Evolutionary conservation across 140 eudicot species (phyloP), one percentile per base, ranked within the genome.

Genomic region (Bidens hawaiensis): DNA sequence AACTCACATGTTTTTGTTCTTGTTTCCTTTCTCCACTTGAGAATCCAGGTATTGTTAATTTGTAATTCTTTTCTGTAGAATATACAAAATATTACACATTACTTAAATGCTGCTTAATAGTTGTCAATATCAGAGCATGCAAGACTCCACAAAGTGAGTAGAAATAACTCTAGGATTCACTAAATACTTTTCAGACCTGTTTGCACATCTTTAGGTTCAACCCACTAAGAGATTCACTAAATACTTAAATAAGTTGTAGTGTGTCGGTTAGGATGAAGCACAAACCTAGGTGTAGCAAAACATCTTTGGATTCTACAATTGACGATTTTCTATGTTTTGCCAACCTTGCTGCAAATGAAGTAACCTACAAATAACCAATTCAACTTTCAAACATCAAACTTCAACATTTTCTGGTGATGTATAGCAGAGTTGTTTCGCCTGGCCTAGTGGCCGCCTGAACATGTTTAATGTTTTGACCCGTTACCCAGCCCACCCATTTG

Each of bases 301-400:
- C 84, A 72, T 91, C 98, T 75, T 91, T 91, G 9, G 98, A 48
- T 58, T 91, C 98, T 61, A 91, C 53, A 64, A 84, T 76, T 25
- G 96, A 80, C 56, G 98, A 91, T 22, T 87, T 87, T 69, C 98
- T 85, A 70, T 91, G 98, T 67, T 87, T 91, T n/a, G 98, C 96
- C 83, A 91, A 72, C 61, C 54, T 74, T 73, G 96, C 91, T 18
- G 85, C 91, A 78, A 78, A 84, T 60, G 96, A 27, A 53, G 96
- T 80, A 70, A 87, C 96, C 98, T 91, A 67, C 75, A 72, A 34
- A 74, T n/a, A n/a, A n/a, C n/a, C n/a, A n/a, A n/a, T n/a, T n/a
- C 33, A 67, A 27, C 41, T 45, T 27, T 22, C 13, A 58, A 43
- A 41, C 40, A 11, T 40, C 10, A 18, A 49, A n/a, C n/a, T n/a